phyloP scores from a whole-genome alignment of 169 alveolate species.

The Pseudocohnilembus persalinus region DNA sequence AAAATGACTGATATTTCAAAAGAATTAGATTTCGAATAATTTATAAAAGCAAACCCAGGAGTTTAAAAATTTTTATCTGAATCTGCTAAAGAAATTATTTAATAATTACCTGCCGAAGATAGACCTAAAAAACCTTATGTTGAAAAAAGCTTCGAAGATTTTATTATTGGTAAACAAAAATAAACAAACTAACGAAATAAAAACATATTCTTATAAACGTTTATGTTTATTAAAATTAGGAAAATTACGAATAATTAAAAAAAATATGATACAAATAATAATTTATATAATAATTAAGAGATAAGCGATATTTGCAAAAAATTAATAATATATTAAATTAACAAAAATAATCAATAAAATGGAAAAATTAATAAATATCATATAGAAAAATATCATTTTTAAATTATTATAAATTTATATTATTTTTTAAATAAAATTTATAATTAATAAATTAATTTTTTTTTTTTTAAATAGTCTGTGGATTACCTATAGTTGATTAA shows the following conservation, averaged over 20 bases:
- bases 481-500: not conserved
- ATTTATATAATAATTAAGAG: not conserved
- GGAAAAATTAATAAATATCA: too few relatives aligned
- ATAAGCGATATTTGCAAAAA: not conserved
- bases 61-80: constrained; percentile 6
- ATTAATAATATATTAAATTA: too few relatives aligned
- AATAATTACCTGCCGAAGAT: constrained; percentile 5
- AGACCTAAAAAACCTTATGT: constrained; percentile 9
- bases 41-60: constrained; percentile 6
- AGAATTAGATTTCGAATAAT: constrained; percentile 20
- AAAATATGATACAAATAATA: too few relatives aligned
- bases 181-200: not conserved
- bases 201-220: too few relatives aligned
- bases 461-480: not conserved
- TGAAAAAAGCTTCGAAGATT: constrained; percentile 1
- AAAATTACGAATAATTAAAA: too few relatives aligned
- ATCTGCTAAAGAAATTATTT: constrained; percentile 12
- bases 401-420: too few relatives aligned
- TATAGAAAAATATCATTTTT: too few relatives aligned
- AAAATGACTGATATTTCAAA: constrained; percentile 25
- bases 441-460: too few relatives aligned
- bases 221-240: not conserved
- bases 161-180: not conserved
- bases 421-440: too few relatives aligned
- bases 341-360: too few relatives aligned